These are phyloP conservation scores for Metrosideros polymorpha DNA, from an alignment of 441 rosid genomes.

Conservation along the genomic window DNA sequence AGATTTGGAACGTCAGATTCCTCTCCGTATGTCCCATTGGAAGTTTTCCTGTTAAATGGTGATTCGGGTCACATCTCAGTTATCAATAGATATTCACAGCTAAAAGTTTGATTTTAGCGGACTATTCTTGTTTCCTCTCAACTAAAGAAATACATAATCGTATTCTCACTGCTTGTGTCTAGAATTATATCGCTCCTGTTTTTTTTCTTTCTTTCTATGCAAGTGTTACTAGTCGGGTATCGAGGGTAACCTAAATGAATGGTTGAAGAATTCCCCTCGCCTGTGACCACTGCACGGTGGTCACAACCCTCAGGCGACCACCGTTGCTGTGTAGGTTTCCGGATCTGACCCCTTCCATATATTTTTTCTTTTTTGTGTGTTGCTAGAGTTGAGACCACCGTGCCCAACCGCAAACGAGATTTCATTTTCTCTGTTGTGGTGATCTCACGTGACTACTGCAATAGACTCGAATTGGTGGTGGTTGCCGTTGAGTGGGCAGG, in stretches of 20 bases:
- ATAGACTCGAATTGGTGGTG: not conserved
- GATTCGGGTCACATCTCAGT: conserved; percentile 82
- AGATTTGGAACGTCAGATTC: conserved; percentile 62
- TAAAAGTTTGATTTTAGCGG: conserved; percentile 9
- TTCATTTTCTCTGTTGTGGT: not conserved
- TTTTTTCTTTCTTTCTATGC: not conserved
- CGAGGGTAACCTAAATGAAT: too few relatives aligned
- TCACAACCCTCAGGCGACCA: not conserved
- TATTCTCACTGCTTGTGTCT: not conserved
- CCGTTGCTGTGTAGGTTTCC: not conserved
- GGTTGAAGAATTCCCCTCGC: not conserved
- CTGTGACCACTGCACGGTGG: not conserved
- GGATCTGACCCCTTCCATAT: not conserved
- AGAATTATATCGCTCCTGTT: not conserved
- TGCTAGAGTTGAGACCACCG: not conserved
- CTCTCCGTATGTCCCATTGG: conserved; percentile 75
- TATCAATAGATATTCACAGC: conserved; percentile 46
- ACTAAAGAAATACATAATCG: not conserved
- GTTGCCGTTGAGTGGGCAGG: not conserved
- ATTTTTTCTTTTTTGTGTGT: not conserved
- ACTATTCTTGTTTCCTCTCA: not conserved
- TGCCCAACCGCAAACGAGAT: too few relatives aligned
- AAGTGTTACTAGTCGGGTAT: too few relatives aligned
- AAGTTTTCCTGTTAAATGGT: conserved; percentile 76
- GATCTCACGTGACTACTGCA: not conserved